Percentiles rank a stretch among this genome's conserved stretches.
Evolutionary conservation across 2,329 filamentous ascomycete species (phyloP).

Genomic region (Penicillium occitanis): DNA sequence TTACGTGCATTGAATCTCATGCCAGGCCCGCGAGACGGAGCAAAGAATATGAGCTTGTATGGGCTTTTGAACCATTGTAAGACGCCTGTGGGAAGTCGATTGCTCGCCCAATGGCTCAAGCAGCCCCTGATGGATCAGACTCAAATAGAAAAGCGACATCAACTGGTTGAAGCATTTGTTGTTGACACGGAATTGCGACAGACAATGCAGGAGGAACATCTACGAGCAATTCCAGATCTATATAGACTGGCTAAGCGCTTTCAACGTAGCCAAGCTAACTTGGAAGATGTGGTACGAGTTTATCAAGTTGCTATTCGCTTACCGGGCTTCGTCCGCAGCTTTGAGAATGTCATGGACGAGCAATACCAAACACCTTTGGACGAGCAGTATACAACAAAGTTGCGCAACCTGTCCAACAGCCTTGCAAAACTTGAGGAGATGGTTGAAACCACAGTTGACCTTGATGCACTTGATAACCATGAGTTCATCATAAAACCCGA

Average conservation of each 20-base stretch:
- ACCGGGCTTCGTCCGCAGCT: slow-evolving; percentile 81
- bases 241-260: slow-evolving; percentile 94
- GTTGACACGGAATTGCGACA: slow-evolving; percentile 90
- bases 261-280: slow-evolving; percentile 82
- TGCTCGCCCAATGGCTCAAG: slow-evolving; percentile 95
- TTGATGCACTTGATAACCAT: slow-evolving; percentile 92
- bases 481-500: slow-evolving; percentile 99
- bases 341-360: slow-evolving; percentile 95
- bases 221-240: slow-evolving; percentile 88
- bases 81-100: slow-evolving; percentile 83
- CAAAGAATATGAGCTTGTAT: slow-evolving; percentile 97
- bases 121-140: slow-evolving; percentile 89
- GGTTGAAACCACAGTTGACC: slow-evolving; percentile 96
- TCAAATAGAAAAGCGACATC: slow-evolving; percentile 88
- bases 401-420: slow-evolving; percentile 73
- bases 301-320: slow-evolving; percentile 94
- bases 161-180: slow-evolving; percentile 92
- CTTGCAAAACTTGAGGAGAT: slow-evolving; percentile 89
- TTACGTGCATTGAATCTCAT: slow-evolving; percentile 94
- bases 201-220: slow-evolving; percentile 94
- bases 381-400: slow-evolving; percentile 78
- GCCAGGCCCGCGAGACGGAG: slow-evolving; percentile 89
- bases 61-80: slow-evolving; percentile 97
- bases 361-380: slow-evolving; percentile 85
- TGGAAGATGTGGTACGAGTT: slow-evolving; percentile 92